Conservation (phyloP, 371 early-diverging fungal genomes). For the Dinochytrium kinnereticum region DNA sequence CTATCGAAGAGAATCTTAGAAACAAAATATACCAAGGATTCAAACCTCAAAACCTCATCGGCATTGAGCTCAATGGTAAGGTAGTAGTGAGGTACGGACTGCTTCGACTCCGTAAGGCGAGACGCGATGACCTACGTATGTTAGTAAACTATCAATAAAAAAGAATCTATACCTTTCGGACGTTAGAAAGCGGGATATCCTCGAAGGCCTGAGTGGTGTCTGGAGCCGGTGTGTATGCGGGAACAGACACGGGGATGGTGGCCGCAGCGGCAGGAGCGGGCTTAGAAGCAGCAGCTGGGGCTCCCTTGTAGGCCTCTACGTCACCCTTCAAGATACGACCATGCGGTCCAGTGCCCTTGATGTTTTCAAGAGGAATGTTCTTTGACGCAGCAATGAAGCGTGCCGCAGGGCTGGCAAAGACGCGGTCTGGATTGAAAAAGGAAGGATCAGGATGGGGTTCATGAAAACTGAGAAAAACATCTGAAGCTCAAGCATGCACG, state of each 20-base stretch:
- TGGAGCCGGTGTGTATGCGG: conserved; percentile 40
- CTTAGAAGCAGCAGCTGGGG: conserved; percentile 24
- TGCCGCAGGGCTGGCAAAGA: conserved; percentile 91
- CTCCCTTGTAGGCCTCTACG: conserved; percentile 70
- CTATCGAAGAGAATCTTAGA: conserved; percentile 43
- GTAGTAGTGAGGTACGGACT: conserved; percentile 94
- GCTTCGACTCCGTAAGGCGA: conserved; percentile 66
- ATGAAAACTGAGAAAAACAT: too few relatives aligned
- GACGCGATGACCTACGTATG: conserved; percentile 57
- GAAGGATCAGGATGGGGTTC: not conserved
- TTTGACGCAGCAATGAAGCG: conserved; percentile 86
- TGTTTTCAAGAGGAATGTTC: conserved; percentile 73
- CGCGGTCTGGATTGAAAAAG: conserved; percentile 56
- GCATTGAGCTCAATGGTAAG: conserved; percentile 87
- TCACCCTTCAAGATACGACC: conserved; percentile 93
- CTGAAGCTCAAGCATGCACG: too few relatives aligned
- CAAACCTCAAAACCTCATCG: conserved; percentile 76
- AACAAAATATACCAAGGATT: not conserved
- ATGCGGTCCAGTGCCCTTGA: conserved; percentile 89
- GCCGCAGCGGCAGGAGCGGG: conserved; percentile 35
- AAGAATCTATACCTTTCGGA: too few relatives aligned
- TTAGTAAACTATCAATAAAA: too few relatives aligned
- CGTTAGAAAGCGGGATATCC: conserved; percentile 87
- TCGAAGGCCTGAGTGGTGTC: conserved; percentile 54
- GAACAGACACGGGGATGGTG: conserved; percentile 36